Base-by-base conservation (phyloP, 164 flowering plant genomes). In the Aristolochia californica region DNA sequence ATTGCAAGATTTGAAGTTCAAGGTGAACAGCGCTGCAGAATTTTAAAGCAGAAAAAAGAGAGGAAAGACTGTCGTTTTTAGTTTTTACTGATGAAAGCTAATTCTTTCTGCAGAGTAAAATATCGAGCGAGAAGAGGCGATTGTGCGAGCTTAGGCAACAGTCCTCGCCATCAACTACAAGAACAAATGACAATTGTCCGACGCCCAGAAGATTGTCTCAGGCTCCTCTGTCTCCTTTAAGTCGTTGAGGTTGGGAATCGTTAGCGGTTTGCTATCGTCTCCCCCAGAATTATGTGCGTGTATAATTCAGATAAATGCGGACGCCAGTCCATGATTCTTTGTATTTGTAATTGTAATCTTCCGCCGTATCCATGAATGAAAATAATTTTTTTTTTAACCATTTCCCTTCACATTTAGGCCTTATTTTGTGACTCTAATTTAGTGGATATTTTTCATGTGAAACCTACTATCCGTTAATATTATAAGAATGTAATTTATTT, bases 91-190 rank as follows among this genome's bases (percentile, higher is more conserved):
- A 21, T 10, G 5, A 17, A n/a, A 47, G 20, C 50, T 47, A 14
- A 17, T 15, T 34, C 17, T 25, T 45, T 57, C 52, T 72, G 54
- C 87, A 91, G 96, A 72, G 59, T 57, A 81, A 56, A 70, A 77
- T 86, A 28, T 45, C 58, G 0, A 66, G 34, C n/a, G 94, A 88
- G 72, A 77, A 77, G 66, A 65, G 56, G 23, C 67, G 85, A 34
- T 70, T 83, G 65, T 77, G 87, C 0, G 87, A 78, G 72, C 72
- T 79, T 27, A 70, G 69, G 74, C 81, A 82, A 48, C 79, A 76
- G 62, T 34, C 77, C 13, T 79, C 90, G 23, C 80, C 83, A 24
- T 27, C n/a, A n/a, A n/a, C 70, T 4, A 5, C 76, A 17, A 70
- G 81, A 57, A 55, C 74, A 34, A 75, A 73, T 20, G 83, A 78